phyloP scores from a whole-genome alignment of 345 rosid species.

The Eutrema japonicum region DNA sequence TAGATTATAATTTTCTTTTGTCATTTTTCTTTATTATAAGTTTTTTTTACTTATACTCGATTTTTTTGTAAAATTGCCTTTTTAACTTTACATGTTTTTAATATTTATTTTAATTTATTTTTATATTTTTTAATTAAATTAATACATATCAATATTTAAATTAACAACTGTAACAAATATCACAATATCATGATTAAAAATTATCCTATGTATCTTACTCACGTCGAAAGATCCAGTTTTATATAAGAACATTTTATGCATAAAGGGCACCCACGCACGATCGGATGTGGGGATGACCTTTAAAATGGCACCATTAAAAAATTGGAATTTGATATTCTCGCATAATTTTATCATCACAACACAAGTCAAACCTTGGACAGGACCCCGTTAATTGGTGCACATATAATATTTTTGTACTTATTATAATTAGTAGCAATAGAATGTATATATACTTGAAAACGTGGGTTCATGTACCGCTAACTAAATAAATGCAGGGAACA shows the following conservation, averaged over 20 bases:
- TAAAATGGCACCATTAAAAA: slow-evolving; percentile 7
- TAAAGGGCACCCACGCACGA: slow-evolving; percentile 31
- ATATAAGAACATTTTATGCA: slow-evolving; percentile 13
- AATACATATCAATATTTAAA: too few species aligned
- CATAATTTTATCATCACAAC: slow-evolving; percentile 34
- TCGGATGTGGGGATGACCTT: slow-evolving; percentile 28
- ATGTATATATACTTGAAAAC: slow-evolving; percentile 16
- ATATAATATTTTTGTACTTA: slow-evolving; percentile 20
- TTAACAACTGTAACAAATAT: too few species aligned
- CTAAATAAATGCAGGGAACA: slow-evolving; percentile 34
- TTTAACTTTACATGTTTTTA: too few species aligned
- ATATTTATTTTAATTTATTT: too few species aligned
- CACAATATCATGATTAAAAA: too few species aligned
- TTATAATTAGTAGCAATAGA: not conserved
- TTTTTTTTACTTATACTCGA: too few species aligned
- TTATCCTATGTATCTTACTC: too few species aligned
- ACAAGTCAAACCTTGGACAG: slow-evolving; percentile 45
- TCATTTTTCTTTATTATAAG: too few species aligned
- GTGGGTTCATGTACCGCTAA: slow-evolving; percentile 36
- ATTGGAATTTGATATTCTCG: not conserved
- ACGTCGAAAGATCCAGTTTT: too few species aligned
- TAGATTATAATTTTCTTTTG: too few species aligned
- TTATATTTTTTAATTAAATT: too few species aligned
- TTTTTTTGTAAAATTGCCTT: too few species aligned
- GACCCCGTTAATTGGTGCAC: slow-evolving; percentile 33